phyloP scores from a whole-genome alignment of 2,329 filamentous ascomycete genomes.

The Helotiales sp. region DNA sequence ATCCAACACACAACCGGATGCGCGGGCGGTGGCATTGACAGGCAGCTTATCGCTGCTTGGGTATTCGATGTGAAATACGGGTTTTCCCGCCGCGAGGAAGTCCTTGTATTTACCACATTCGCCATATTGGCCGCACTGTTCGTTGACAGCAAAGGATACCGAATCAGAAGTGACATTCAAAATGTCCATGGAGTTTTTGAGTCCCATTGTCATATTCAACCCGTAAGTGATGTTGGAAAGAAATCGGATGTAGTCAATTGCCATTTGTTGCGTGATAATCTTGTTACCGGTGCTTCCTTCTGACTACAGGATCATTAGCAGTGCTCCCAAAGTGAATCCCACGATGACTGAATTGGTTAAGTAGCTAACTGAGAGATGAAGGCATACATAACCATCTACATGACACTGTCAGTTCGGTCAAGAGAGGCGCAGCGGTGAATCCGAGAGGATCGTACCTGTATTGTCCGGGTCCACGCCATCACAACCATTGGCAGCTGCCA shows the following conservation, averaged over 20 bases:
- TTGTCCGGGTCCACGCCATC: slow-evolving; percentile 72
- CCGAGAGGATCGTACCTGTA: slow-evolving; percentile 57
- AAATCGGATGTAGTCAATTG: slow-evolving; percentile 60
- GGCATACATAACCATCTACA: slow-evolving; percentile 13
- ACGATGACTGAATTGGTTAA: too few relatives aligned
- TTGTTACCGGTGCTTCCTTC: too few relatives aligned
- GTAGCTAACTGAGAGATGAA: not conserved
- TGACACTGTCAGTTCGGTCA: slow-evolving; percentile 9
- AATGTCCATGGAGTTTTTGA: slow-evolving; percentile 68
- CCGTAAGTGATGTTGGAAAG: slow-evolving; percentile 54
- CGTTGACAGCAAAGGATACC: slow-evolving; percentile 68
- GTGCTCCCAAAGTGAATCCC: too few relatives aligned
- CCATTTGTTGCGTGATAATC: slow-evolving; percentile 51
- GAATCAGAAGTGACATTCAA: slow-evolving; percentile 47
- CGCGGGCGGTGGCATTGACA: not conserved
- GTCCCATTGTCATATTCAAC: slow-evolving; percentile 59
- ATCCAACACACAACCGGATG: not conserved
- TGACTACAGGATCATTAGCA: too few relatives aligned
- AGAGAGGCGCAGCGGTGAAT: too few relatives aligned
- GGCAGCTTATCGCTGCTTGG: slow-evolving; percentile 39
- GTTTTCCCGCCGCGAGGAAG: slow-evolving; percentile 62
- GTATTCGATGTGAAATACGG: slow-evolving; percentile 75
- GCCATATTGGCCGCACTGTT: slow-evolving; percentile 62
- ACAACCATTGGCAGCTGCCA: slow-evolving; percentile 63
- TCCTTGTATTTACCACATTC: slow-evolving; percentile 59